phyloP scores from a whole-genome alignment of 1,284 basidiomycete genomes.

The Pulveroboletus sp. region DNA sequence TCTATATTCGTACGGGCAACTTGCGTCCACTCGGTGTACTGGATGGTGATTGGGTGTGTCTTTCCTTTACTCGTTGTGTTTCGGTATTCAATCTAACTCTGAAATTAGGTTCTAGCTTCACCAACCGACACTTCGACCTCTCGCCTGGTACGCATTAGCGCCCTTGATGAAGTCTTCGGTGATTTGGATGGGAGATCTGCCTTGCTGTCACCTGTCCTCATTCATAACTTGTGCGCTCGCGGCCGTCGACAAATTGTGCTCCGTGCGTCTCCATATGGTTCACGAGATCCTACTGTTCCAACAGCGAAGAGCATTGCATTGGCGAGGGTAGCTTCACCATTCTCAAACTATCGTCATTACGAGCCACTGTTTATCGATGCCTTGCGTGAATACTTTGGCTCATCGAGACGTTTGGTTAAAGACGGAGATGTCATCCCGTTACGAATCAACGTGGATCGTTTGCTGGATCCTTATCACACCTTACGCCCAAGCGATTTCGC shows the following conservation, averaged over 20 bases:
- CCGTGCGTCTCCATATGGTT: slow-evolving; percentile 49
- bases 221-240: slow-evolving; percentile 23
- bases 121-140: slow-evolving; percentile 25
- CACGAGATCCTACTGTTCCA: slow-evolving; percentile 46
- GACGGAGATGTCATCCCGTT: slow-evolving; percentile 82
- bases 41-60: slow-evolving; percentile 84
- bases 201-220: slow-evolving; percentile 25
- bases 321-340: slow-evolving; percentile 80
- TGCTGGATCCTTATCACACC: slow-evolving; percentile 15
- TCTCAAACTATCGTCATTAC: slow-evolving; percentile 71
- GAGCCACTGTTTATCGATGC: slow-evolving; percentile 69
- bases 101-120: slow-evolving; percentile 27
- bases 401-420: slow-evolving; percentile 61
- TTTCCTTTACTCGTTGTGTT: background rate
- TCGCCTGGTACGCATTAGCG: slow-evolving; percentile 57
- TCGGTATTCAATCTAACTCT: background rate
- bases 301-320: slow-evolving; percentile 73
- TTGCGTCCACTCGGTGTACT: slow-evolving; percentile 75
- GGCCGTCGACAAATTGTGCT: slow-evolving; percentile 25
- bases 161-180: slow-evolving; percentile 43
- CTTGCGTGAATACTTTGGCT: slow-evolving; percentile 67
- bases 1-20: slow-evolving; percentile 59
- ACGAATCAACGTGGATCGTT: slow-evolving; percentile 55
- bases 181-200: slow-evolving; percentile 40
- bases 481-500: slow-evolving; percentile 10